phyloP scores from a whole-genome alignment of 2,329 filamentous ascomycete species.

The Emmonsia crescens region DNA sequence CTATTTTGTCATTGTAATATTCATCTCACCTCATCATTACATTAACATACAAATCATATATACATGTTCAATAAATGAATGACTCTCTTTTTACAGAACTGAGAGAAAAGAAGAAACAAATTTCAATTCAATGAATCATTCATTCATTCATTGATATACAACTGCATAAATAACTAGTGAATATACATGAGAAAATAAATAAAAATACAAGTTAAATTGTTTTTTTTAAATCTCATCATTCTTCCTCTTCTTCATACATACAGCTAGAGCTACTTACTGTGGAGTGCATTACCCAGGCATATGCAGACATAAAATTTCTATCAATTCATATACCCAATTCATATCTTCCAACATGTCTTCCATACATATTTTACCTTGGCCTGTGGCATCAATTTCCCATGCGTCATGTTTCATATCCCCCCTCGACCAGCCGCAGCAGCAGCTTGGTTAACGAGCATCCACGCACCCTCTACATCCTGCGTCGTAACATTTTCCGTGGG shows the following conservation, averaged over 20 bases:
- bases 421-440: conserved; percentile 9
- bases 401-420: background rate
- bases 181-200: background rate
- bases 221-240: background rate
- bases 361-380: background rate
- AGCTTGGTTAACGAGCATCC: conserved; percentile 16
- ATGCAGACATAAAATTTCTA: background rate
- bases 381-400: background rate
- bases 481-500: background rate
- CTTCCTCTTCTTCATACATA: background rate
- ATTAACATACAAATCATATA: too few relatives aligned
- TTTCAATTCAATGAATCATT: background rate
- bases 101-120: too few relatives aligned
- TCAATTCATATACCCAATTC: background rate
- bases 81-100: too few relatives aligned
- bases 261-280: background rate
- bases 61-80: too few relatives aligned
- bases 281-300: background rate
- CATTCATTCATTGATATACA: background rate
- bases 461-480: background rate
- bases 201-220: too few relatives aligned
- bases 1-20: background rate
- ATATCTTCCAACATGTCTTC: background rate
- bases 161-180: background rate
- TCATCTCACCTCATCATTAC: background rate